Conservation (phyloP, 2,329 filamentous ascomycete species). For the Trematosphaeria pertusa region DNA sequence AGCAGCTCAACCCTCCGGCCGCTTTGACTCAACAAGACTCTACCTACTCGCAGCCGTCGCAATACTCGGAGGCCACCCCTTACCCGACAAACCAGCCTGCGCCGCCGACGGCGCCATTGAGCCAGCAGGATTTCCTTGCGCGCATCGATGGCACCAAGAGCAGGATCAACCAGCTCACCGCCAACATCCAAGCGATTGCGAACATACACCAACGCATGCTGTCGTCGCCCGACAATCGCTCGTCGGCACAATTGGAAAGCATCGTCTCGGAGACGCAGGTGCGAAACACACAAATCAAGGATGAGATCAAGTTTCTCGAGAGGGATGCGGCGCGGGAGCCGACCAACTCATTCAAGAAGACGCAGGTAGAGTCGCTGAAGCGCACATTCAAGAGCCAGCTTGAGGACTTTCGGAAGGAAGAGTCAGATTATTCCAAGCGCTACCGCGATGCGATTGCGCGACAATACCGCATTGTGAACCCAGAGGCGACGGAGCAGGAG, state of each 20-base stretch:
- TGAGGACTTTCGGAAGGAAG: constrained; percentile 73
- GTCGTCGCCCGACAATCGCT: constrained; percentile 64
- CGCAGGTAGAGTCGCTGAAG: constrained; percentile 74
- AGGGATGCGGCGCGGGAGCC: constrained; percentile 71
- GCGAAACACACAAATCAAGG: constrained; percentile 77
- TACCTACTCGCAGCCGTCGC: constrained; percentile 48
- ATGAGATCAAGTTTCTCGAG: constrained; percentile 79
- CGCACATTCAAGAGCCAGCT: constrained; percentile 75
- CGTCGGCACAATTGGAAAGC: constrained; percentile 67
- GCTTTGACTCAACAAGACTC: constrained; percentile 45
- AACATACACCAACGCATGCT: constrained; percentile 75
- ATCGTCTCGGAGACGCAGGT: constrained; percentile 74
- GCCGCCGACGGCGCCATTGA: constrained; percentile 61
- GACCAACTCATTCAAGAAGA: constrained; percentile 70
- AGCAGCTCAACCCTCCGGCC: constrained; percentile 33
- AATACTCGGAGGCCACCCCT: constrained; percentile 43
- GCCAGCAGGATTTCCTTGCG: constrained; percentile 71
- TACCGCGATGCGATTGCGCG: constrained; percentile 80
- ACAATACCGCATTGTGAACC: constrained; percentile 83
- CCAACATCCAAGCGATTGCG: constrained; percentile 71
- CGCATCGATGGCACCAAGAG: constrained; percentile 71
- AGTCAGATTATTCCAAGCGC: constrained; percentile 72
- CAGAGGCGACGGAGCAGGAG: constrained; percentile 77
- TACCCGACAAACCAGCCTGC: constrained; percentile 54
- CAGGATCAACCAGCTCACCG: constrained; percentile 71